A percentile compares a stretch with the other conserved stretches of the same genome.
Evolutionary conservation across 2,329 filamentous ascomycete genomes (phyloP).

Genomic region (Amesomyces nigricolor): DNA sequence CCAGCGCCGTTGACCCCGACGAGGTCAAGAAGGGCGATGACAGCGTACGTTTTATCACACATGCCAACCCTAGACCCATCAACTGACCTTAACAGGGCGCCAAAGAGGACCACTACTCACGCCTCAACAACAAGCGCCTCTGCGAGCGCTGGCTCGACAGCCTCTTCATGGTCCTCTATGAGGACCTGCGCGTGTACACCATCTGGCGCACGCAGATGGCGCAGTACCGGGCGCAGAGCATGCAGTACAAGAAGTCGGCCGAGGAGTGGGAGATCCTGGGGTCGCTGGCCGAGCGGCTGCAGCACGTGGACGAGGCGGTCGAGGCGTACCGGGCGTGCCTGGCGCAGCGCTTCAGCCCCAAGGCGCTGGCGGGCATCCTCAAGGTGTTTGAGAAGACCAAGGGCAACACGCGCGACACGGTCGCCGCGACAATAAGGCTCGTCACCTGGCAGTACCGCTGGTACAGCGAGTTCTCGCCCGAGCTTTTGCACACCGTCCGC

Average conservation of each 20-base stretch:
- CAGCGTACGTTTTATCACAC: constrained; percentile 42
- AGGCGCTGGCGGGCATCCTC: constrained; percentile 80
- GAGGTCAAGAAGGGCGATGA: constrained; percentile 69
- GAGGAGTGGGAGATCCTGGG: constrained; percentile 99
- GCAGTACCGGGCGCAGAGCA: constrained; percentile 85
- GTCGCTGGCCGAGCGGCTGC: constrained; percentile 83
- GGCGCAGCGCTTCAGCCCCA: constrained; percentile 83
- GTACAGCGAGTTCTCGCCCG: constrained; percentile 98
- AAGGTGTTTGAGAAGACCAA: constrained; percentile 71
- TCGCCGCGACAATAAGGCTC: constrained; percentile 80
- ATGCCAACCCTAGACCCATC: not conserved
- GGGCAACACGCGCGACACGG: constrained; percentile 66
- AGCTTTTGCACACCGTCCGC: constrained; percentile 79
- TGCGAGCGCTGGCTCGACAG: constrained; percentile 98
- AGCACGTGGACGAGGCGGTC: constrained; percentile 84
- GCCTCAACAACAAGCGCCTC: constrained; percentile 93
- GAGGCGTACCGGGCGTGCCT: constrained; percentile 91
- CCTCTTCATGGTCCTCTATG: constrained; percentile 98
- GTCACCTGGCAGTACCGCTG: constrained; percentile 98
- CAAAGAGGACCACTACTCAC: constrained; percentile 69
- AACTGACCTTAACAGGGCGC: constrained; percentile 42
- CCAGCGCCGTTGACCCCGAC: constrained; percentile 70
- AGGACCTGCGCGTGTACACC: constrained; percentile 95
- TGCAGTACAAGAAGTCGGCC: constrained; percentile 93
- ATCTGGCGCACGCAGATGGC: constrained; percentile 99